A percentile compares a stretch with the other conserved stretches of the same genome.
phyloP scores from a whole-genome alignment of 331 rosid species.

The Quercus lobata region DNA sequence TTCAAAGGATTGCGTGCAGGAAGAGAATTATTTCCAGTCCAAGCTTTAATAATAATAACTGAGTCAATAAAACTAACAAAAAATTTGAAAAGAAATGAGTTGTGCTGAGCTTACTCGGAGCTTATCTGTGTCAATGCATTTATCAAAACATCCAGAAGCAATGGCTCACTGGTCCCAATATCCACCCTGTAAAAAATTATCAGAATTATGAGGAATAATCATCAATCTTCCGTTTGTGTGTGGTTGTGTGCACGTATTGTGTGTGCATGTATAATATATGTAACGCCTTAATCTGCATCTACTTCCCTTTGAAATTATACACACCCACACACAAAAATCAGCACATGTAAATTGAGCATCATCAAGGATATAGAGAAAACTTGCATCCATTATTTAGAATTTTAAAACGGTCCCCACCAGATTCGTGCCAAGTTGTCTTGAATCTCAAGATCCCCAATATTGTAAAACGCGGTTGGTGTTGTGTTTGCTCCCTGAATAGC shows the following conservation, averaged over 20 bases:
- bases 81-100: neutral
- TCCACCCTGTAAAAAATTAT: conserved; percentile 67
- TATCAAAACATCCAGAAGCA: conserved; percentile 76
- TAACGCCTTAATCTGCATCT: neutral
- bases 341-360: neutral
- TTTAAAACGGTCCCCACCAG: conserved; percentile 33
- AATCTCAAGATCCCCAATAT: conserved; percentile 90
- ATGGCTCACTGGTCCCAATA: conserved; percentile 72
- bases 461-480: conserved; percentile 78
- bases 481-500: conserved; percentile 78
- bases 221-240: neutral
- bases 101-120: conserved; percentile 66
- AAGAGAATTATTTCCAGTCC: neutral
- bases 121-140: conserved; percentile 89
- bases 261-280: neutral
- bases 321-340: neutral
- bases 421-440: conserved; percentile 91
- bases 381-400: neutral
- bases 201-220: neutral
- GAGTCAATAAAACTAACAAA: neutral
- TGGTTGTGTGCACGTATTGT: neutral
- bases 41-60: conserved; percentile 13
- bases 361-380: neutral
- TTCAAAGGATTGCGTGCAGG: neutral
- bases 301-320: neutral